These are phyloP conservation scores for Hypoxylon sp. DNA, from an alignment of 2,329 filamentous ascomycete genomes.

Conservation along the genomic window DNA sequence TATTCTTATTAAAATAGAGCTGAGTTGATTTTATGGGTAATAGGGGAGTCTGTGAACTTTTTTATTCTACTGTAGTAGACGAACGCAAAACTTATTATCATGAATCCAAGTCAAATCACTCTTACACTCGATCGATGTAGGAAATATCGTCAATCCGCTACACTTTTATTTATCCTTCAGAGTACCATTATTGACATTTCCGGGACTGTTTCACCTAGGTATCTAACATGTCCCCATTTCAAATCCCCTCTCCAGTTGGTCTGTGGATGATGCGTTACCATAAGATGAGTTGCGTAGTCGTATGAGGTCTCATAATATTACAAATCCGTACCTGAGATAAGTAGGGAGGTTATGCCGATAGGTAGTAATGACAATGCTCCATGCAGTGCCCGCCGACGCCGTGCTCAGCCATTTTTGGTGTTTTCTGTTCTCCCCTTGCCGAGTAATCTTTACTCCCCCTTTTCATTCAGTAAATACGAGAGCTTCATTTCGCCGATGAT, in stretches of 20 bases:
- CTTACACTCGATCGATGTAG: background rate
- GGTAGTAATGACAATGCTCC: slow-evolving; percentile 26
- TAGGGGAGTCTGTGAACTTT: background rate
- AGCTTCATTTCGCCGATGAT: slow-evolving; percentile 16
- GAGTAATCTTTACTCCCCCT: slow-evolving; percentile 3
- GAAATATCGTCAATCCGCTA: background rate
- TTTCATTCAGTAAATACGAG: slow-evolving; percentile 15
- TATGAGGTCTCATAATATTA: slow-evolving; percentile 24
- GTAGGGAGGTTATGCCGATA: slow-evolving; percentile 7
- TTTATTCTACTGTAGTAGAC: background rate
- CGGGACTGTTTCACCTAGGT: background rate
- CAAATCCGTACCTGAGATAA: slow-evolving; percentile 22
- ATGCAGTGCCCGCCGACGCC: slow-evolving; percentile 36
- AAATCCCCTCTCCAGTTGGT: background rate
- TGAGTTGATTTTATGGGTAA: background rate
- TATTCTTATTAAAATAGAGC: background rate
- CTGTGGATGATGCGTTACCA: background rate
- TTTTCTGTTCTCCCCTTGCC: slow-evolving; percentile 11
- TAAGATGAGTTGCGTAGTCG: slow-evolving; percentile 34
- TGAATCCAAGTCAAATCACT: background rate
- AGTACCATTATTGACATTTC: slow-evolving; percentile 10
- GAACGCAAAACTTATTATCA: background rate
- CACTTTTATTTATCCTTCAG: slow-evolving; percentile 7
- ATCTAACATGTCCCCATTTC: slow-evolving; percentile 5
- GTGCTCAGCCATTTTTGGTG: slow-evolving; percentile 36